These are phyloP conservation scores for Krasilnikovozyma curviuscula DNA, from an alignment of 768 basidiomycete genomes.

Conservation along the genomic window DNA sequence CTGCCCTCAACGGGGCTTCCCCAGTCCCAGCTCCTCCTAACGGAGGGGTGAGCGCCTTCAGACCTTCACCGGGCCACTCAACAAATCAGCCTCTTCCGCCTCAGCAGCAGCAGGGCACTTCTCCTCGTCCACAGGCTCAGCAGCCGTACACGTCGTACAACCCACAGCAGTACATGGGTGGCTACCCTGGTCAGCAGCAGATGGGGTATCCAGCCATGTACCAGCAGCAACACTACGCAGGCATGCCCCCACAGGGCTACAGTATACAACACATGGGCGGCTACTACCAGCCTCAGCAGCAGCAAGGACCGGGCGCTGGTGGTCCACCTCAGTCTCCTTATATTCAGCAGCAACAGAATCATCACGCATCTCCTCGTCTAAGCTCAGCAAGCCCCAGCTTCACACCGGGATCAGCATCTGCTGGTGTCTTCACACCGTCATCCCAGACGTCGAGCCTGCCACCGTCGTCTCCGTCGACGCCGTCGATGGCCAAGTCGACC, in stretches of 20 bases:
- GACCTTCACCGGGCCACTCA: too few relatives aligned
- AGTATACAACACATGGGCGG: background rate
- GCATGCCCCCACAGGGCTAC: background rate
- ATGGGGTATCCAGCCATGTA: slow-evolving; percentile 8
- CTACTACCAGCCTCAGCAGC: background rate
- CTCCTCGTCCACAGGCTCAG: slow-evolving; percentile 6
- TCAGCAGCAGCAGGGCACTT: background rate
- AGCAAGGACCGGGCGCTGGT: background rate
- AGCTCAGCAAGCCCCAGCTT: slow-evolving; percentile 18
- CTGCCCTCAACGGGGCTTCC: slow-evolving; percentile 4
- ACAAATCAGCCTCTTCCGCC: background rate
- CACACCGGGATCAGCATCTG: slow-evolving; percentile 15
- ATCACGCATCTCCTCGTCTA: slow-evolving; percentile 13
- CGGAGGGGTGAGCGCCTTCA: too few relatives aligned
- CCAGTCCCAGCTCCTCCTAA: slow-evolving; percentile 9
- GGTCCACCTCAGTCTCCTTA: slow-evolving; percentile 8
- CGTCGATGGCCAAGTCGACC: slow-evolving; percentile 1
- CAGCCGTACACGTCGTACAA: background rate
- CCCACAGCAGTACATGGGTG: background rate
- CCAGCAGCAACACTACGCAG: slow-evolving; percentile 10
- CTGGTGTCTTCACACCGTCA: slow-evolving; percentile 16
- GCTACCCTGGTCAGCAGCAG: slow-evolving; percentile 10
- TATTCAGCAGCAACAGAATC: slow-evolving; percentile 14
- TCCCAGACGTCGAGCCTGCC: slow-evolving; percentile 11
- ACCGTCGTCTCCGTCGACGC: slow-evolving; percentile 12